phyloP scores from a whole-genome alignment of 805 yeast species.

The Kuraishia hungarica region DNA sequence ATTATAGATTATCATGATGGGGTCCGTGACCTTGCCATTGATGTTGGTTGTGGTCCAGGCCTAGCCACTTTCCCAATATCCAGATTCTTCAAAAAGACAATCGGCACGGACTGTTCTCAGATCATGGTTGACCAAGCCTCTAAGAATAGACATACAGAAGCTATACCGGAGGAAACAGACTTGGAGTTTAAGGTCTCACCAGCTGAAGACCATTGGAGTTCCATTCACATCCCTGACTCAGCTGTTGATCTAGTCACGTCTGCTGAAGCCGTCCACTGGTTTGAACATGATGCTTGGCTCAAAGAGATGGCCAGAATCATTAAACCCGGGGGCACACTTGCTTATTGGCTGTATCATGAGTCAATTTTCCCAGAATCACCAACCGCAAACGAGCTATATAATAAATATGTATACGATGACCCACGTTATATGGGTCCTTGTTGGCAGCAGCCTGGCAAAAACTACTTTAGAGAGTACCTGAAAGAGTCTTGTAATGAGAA shows the following conservation, averaged over 20 bases:
- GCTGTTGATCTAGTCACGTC: slow-evolving; percentile 59
- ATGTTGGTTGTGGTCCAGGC: slow-evolving; percentile 80
- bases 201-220: slow-evolving; percentile 18
- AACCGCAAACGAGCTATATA: slow-evolving; percentile 41
- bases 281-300: slow-evolving; percentile 47
- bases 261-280: slow-evolving; percentile 81
- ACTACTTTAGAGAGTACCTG: slow-evolving; percentile 25
- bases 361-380: slow-evolving; percentile 42
- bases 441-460: slow-evolving; percentile 40
- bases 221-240: slow-evolving; percentile 12
- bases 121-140: slow-evolving; percentile 45
- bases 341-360: slow-evolving; percentile 72
- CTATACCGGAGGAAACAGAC: slow-evolving; percentile 3
- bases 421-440: slow-evolving; percentile 37
- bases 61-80: slow-evolving; percentile 52
- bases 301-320: slow-evolving; percentile 39
- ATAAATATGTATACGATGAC: slow-evolving; percentile 43
- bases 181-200: slow-evolving; percentile 13
- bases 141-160: slow-evolving; percentile 3
- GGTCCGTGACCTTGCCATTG: slow-evolving; percentile 36
- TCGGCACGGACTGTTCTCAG: slow-evolving; percentile 57
- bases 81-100: slow-evolving; percentile 33
- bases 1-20: slow-evolving; percentile 28
- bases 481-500: slow-evolving; percentile 20
- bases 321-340: slow-evolving; percentile 45